A percentile compares a stretch with the other conserved stretches of the same genome.
These are phyloP conservation scores for Coelastrella sp. DNA, from an alignment of 139 green algal genomes.

Conservation along the genomic window DNA sequence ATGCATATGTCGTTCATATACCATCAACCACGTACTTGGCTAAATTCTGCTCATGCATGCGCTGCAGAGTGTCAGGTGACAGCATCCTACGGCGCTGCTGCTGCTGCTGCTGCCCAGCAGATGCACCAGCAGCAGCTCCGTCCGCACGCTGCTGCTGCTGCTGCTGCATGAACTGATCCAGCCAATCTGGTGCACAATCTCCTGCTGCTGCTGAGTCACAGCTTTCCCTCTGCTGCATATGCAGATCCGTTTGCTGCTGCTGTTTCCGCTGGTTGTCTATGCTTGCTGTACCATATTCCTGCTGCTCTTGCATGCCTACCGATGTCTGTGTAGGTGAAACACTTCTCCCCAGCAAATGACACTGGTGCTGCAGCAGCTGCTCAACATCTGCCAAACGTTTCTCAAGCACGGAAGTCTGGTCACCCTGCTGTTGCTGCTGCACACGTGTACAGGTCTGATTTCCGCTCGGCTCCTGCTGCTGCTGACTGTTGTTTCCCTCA, in stretches of 20 bases:
- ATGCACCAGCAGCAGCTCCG: background rate
- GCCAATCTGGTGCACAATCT: background rate
- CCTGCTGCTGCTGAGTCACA: background rate
- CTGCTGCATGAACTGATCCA: background rate
- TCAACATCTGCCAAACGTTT: background rate
- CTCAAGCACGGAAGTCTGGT: background rate
- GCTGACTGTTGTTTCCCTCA: no score
- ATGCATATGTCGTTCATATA: background rate
- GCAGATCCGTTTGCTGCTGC: conserved; percentile 13
- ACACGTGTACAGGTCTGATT: no score
- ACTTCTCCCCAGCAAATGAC: background rate
- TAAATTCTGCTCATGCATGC: conserved; percentile 3
- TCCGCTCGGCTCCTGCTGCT: background rate
- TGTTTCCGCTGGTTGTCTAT: background rate
- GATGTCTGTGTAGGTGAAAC: background rate
- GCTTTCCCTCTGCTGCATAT: background rate
- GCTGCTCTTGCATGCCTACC: background rate
- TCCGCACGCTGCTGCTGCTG: conserved; percentile 15
- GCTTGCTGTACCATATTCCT: background rate
- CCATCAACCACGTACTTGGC: background rate
- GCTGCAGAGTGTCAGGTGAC: conserved; percentile 21
- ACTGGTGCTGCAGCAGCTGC: background rate
- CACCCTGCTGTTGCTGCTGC: background rate
- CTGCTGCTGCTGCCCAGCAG: conserved; percentile 14
- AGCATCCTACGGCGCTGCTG: background rate